Evolutionary conservation across 495 filamentous ascomycete genomes (phyloP).

Genomic region (Penicillium cosmopolitanum): DNA sequence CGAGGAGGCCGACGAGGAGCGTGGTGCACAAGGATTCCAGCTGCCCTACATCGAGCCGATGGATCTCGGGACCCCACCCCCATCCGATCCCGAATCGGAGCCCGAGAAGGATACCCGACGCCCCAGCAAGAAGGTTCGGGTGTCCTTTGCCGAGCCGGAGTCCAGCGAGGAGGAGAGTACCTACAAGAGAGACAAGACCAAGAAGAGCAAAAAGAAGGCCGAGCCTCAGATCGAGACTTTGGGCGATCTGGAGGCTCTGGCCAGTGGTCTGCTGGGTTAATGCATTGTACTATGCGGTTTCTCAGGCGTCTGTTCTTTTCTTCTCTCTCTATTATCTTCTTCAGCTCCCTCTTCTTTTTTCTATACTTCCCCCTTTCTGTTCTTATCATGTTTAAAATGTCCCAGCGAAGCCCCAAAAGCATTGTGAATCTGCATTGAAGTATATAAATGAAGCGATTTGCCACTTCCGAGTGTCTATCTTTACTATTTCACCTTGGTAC

Average conservation of each 20-base stretch:
- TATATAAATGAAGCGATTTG: conserved; percentile 15
- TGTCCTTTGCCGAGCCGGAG: conserved; percentile 36
- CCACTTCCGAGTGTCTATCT: background rate
- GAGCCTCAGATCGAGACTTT: conserved; percentile 74
- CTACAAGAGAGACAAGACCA: conserved; percentile 48
- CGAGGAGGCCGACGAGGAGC: conserved; percentile 45
- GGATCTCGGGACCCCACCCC: conserved; percentile 20
- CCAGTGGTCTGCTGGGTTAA: conserved; percentile 74
- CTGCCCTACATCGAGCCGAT: conserved; percentile 38
- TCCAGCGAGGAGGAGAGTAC: conserved; percentile 48
- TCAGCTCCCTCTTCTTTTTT: conserved; percentile 2
- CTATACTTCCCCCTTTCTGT: conserved; percentile 8
- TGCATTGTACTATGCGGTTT: conserved; percentile 2
- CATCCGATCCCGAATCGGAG: conserved; percentile 36
- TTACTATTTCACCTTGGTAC: too few relatives aligned
- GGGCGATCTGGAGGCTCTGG: conserved; percentile 88
- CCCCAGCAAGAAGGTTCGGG: conserved; percentile 51
- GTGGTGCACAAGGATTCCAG: conserved; percentile 43
- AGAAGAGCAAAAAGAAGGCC: conserved; percentile 49
- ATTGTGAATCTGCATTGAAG: conserved; percentile 19
- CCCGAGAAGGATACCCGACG: conserved; percentile 25
- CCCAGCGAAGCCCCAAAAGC: conserved; percentile 26
- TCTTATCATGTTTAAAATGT: conserved; percentile 3
- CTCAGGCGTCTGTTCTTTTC: conserved; percentile 15
- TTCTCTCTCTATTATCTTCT: conserved; percentile 11